A percentile compares a stretch with the other conserved stretches of the same genome.
These are phyloP conservation scores for Aegilops longissima DNA, from an alignment of 176 grass and related monocot species.

Conservation along the genomic window DNA sequence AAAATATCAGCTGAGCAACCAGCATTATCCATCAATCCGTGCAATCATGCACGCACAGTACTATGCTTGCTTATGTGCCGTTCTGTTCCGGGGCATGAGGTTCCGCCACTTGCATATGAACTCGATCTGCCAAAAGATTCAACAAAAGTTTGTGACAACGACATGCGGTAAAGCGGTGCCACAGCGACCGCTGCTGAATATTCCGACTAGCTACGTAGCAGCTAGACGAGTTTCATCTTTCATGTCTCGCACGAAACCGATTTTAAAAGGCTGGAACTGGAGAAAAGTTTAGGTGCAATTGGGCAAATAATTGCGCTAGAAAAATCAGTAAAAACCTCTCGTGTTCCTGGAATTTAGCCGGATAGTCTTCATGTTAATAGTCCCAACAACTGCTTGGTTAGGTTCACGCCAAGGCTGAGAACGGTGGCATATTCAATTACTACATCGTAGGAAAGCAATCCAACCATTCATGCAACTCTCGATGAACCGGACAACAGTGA, in stretches of 20 bases:
- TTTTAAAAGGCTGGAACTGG: slow-evolving; percentile 21
- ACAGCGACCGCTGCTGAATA: slow-evolving; percentile 22
- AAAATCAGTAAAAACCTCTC: slow-evolving; percentile 9
- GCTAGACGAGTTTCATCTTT: slow-evolving; percentile 25
- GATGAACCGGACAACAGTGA: neutral
- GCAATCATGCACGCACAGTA: slow-evolving; percentile 16
- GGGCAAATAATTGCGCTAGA: slow-evolving; percentile 45
- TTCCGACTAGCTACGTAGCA: slow-evolving; percentile 13
- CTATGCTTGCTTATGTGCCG: slow-evolving; percentile 23
- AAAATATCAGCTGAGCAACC: neutral
- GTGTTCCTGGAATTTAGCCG: slow-evolving; percentile 8
- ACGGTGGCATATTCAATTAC: neutral
- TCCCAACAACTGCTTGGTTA: slow-evolving; percentile 11
- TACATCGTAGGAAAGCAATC: neutral
- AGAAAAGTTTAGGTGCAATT: slow-evolving; percentile 41
- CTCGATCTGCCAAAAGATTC: neutral
- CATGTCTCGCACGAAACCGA: slow-evolving; percentile 19
- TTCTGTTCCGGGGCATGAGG: slow-evolving; percentile 7
- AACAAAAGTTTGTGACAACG: slow-evolving; percentile 8
- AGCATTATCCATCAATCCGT: neutral
- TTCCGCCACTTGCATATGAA: slow-evolving; percentile 3
- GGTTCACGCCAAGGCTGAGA: neutral
- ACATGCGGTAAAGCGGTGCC: slow-evolving; percentile 3
- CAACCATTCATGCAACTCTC: neutral
- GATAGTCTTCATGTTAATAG: slow-evolving; percentile 8